Percentiles rank a stretch among this genome's conserved stretches.
Evolutionary conservation across 306 rosid genomes (phyloP).

Genomic region (Glycine tomentella): DNA sequence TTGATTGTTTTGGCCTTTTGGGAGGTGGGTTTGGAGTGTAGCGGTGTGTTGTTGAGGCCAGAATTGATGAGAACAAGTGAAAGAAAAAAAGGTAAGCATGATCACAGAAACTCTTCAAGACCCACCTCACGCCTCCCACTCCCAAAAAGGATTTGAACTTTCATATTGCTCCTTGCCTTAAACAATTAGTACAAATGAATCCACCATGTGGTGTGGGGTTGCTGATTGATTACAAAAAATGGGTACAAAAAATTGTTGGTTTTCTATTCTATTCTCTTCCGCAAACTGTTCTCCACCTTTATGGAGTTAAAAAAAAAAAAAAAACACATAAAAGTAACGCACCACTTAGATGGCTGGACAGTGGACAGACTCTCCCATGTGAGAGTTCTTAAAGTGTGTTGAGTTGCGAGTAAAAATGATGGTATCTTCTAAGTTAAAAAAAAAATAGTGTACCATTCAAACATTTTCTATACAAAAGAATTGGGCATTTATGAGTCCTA

Average conservation of each 20-base stretch:
- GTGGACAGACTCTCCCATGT: constrained; percentile 36
- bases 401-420: no score
- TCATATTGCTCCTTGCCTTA: constrained; percentile 51
- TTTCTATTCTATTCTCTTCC: constrained; percentile 37
- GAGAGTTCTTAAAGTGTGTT: constrained; percentile 30
- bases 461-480: constrained; percentile 22
- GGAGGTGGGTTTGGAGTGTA: constrained; percentile 51
- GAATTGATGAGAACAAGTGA: constrained; percentile 51
- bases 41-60: constrained; percentile 50
- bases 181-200: constrained; percentile 32
- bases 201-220: constrained; percentile 58
- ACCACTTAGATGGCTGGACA: constrained; percentile 16
- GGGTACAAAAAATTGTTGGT: constrained; percentile 17
- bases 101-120: constrained; percentile 50
- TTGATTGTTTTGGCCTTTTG: constrained; percentile 39
- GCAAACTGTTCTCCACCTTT: constrained; percentile 18
- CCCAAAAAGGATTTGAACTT: constrained; percentile 55
- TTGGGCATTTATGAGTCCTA: constrained; percentile 25
- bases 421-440: no score
- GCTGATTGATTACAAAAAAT: constrained; percentile 15
- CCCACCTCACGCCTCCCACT: constrained; percentile 63
- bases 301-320: constrained; percentile 19
- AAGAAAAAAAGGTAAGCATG: constrained; percentile 59
- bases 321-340: constrained; percentile 42
- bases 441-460: background rate